Evolutionary conservation across 2,329 filamentous ascomycete species (phyloP), one percentile per base, ranked within the genome.

Genomic region (Xylaria sp.): DNA sequence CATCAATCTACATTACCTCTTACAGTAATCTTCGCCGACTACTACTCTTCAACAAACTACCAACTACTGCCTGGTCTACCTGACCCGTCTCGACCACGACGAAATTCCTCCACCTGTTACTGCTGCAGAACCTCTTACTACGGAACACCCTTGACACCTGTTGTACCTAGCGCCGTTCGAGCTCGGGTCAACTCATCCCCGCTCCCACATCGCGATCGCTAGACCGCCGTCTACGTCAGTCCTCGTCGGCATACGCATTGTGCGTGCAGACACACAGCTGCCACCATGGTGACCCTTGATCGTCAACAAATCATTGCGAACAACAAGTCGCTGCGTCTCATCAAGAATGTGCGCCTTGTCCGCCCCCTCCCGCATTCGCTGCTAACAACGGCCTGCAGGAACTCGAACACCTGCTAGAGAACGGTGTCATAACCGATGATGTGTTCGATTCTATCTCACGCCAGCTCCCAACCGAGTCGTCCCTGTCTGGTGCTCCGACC

Each of bases 341-440:
- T 97, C 84, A 94, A 93, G 83, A 93, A 91, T 78, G 93, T 94
- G 84, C 75, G 88, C 13, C 31, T 5, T 1, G 31, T n/a, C 9
- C n/a, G 6, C 10, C 23, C 26, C 33, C 44, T 53, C 15, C 17
- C 49, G 20, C 44, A 63, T 46, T 33, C 54, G 31, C 33, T 57
- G 9, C 44, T 56, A 11, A 54, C 54, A 51, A 31, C n/a, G 42
- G 59, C 48, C 38, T 61, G n/a, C 74, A 97, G 94, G 94, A 97
- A 83, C 92, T 97, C 69, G 94, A 97, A 81, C 92, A 90, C 74
- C 92, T 98, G 69, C 88, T 93, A 74, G 94, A 97, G 79, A 89
- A 92, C 77, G 90, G 90, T 73, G 86, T 94, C 77, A 93, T 98
- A 79, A 89, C 87, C 71, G 90, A 92, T 68, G 83, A 89, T 65